Evolutionary conservation across 192 early-diverging fungal genomes (phyloP).

Genomic region (Globomyces pollinis-pini): DNA sequence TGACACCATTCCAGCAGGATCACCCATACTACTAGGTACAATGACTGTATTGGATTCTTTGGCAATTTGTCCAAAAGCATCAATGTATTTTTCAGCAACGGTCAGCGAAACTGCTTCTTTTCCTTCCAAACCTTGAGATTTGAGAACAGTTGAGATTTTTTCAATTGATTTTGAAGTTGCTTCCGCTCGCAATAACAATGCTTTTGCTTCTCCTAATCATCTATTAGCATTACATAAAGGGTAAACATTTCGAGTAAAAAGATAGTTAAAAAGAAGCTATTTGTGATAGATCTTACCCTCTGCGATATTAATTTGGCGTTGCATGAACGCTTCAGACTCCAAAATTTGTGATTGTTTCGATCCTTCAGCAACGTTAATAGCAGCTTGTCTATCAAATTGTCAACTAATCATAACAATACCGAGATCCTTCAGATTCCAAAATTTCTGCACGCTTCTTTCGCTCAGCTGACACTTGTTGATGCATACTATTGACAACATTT

Average conservation of each 20-base stretch:
- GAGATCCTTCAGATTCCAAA: conserved; percentile 46
- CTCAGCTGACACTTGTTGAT: conserved; percentile 95
- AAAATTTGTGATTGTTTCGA: conserved; percentile 83
- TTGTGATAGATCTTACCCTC: conserved; percentile 47
- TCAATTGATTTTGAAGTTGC: conserved; percentile 78
- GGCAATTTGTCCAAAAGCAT: conserved; percentile 84
- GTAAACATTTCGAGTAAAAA: conserved; percentile 2
- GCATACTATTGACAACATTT: conserved; percentile 94
- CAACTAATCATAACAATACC: too few species aligned
- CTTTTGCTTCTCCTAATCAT: neutral
- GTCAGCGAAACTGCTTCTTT: conserved; percentile 81
- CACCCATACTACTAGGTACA: conserved; percentile 73
- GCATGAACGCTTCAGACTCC: conserved; percentile 88
- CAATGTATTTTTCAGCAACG: conserved; percentile 95
- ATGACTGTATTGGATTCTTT: conserved; percentile 88
- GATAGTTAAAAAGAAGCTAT: too few species aligned
- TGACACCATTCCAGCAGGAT: conserved; percentile 83
- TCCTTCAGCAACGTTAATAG: conserved; percentile 97
- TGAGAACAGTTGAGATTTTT: conserved; percentile 72
- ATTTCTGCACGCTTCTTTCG: conserved; percentile 95
- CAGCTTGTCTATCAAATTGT: conserved; percentile 56
- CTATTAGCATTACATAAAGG: neutral
- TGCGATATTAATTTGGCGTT: conserved; percentile 85
- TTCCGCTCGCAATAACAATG: conserved; percentile 52
- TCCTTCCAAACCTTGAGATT: conserved; percentile 34